phyloP scores from a whole-genome alignment of 805 yeast species.

The Wickerhamomyces bisporus region DNA sequence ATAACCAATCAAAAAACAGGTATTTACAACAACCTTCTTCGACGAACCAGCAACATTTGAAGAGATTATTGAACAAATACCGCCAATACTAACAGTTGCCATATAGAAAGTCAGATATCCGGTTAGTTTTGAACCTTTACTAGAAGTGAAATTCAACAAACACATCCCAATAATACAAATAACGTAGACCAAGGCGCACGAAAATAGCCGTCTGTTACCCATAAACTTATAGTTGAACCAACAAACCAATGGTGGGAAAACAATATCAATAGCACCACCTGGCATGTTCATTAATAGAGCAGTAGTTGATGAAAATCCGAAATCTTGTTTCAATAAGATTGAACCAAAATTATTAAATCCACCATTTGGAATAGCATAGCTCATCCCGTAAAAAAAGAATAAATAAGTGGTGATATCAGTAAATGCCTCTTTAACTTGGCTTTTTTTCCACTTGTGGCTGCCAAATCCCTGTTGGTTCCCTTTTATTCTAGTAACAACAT shows the following conservation, averaged over 20 bases:
- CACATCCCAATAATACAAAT: conserved; percentile 22
- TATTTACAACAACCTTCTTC: conserved; percentile 44
- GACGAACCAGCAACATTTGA: conserved; percentile 30
- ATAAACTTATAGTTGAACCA: conserved; percentile 1
- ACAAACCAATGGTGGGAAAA: conserved; percentile 26
- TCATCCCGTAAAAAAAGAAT: conserved; percentile 26
- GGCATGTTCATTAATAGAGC: conserved; percentile 31
- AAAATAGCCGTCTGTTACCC: conserved; percentile 14
- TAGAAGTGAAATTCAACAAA: conserved; percentile 22
- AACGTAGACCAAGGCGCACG: conserved; percentile 13
- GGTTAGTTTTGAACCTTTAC: conserved; percentile 17
- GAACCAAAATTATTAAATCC: conserved; percentile 41
- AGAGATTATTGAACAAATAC: conserved; percentile 3
- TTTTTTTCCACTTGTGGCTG: conserved; percentile 36
- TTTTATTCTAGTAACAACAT: conserved; percentile 38
- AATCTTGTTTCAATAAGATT: conserved; percentile 22
- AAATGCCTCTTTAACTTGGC: conserved; percentile 39
- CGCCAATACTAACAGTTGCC: conserved; percentile 1
- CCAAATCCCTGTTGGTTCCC: conserved; percentile 44
- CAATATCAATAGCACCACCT: conserved; percentile 30
- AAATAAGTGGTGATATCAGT: conserved; percentile 37
- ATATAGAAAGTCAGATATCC: conserved; percentile 11
- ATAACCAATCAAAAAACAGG: conserved; percentile 41
- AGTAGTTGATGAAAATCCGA: conserved; percentile 24
- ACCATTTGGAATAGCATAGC: conserved; percentile 36